Evolutionary conservation across 352 stramenopile genomes (phyloP).

Genomic region (Blastocystis sp.): DNA sequence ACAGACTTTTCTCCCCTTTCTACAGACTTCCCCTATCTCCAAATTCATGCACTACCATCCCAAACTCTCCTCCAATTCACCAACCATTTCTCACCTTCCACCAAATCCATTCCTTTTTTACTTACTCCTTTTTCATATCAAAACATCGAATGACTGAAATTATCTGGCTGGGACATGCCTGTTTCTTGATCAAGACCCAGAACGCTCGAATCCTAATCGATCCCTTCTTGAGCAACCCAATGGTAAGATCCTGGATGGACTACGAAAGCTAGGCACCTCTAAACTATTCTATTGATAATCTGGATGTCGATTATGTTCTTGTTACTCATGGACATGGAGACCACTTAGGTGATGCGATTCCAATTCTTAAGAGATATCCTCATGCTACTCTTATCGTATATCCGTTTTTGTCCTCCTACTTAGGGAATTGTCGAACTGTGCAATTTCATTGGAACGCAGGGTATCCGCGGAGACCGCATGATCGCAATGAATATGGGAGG

Average conservation of each 20-base stretch:
- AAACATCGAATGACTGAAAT: neutral
- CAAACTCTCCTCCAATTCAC: no score
- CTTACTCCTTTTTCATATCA: no score
- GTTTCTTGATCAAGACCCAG: slow-evolving; percentile 57
- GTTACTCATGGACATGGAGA: slow-evolving; percentile 56
- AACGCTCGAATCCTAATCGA: slow-evolving; percentile 4
- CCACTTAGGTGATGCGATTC: slow-evolving; percentile 20
- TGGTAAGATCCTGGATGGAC: neutral
- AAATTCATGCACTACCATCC: neutral
- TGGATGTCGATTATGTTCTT: slow-evolving; percentile 55
- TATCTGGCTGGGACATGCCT: slow-evolving; percentile 59
- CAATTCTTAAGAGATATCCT: slow-evolving; percentile 15
- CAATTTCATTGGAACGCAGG: neutral
- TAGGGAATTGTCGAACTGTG: slow-evolving; percentile 61
- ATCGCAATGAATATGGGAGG: slow-evolving; percentile 59
- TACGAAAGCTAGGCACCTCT: neutral
- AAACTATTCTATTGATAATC: neutral
- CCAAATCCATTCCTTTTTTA: no score
- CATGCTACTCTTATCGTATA: slow-evolving; percentile 30
- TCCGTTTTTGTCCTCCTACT: neutral
- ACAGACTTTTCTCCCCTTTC: neutral
- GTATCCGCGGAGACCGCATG: neutral
- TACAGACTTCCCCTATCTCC: neutral
- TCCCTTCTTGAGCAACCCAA: slow-evolving; percentile 36
- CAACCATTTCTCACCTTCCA: no score